A percentile compares a stretch with the other conserved stretches of the same genome.
Conservation (phyloP, 306 rosid genomes). For the Pachyrhizus erosus region DNA sequence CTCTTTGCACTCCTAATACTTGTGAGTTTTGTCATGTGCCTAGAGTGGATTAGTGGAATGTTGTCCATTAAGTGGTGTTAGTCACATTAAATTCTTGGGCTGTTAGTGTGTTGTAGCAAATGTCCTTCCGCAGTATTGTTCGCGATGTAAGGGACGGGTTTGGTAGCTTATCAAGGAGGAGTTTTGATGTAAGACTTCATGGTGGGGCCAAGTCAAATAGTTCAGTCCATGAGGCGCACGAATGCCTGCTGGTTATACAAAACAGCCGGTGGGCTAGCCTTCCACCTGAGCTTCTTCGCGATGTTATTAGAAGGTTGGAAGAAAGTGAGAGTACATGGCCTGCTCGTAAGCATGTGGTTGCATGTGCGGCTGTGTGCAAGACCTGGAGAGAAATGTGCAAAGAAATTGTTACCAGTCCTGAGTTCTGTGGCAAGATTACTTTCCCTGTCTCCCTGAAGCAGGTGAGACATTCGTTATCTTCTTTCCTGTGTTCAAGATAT, state of each 20-base stretch:
- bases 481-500: background rate
- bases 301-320: slow-evolving; percentile 83
- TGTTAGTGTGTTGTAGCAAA: slow-evolving; percentile 50
- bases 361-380: slow-evolving; percentile 86
- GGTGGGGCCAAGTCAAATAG: slow-evolving; percentile 78
- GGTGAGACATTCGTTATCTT: slow-evolving; percentile 52
- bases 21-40: slow-evolving; percentile 38
- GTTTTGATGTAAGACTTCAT: slow-evolving; percentile 82
- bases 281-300: slow-evolving; percentile 86
- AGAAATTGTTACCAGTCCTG: slow-evolving; percentile 78
- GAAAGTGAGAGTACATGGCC: slow-evolving; percentile 91
- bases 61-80: slow-evolving; percentile 12
- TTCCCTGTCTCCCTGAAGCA: slow-evolving; percentile 91
- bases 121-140: slow-evolving; percentile 90
- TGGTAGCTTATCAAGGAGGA: slow-evolving; percentile 86
- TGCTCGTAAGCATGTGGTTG: slow-evolving; percentile 76
- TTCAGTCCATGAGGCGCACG: slow-evolving; percentile 67
- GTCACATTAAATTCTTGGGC: slow-evolving; percentile 37
- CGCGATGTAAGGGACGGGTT: slow-evolving; percentile 88
- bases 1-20: slow-evolving; percentile 20
- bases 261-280: slow-evolving; percentile 86
- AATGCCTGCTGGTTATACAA: slow-evolving; percentile 55
- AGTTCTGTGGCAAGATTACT: slow-evolving; percentile 82
- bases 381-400: slow-evolving; percentile 96
- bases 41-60: slow-evolving; percentile 30